Percentiles rank a stretch among this genome's conserved stretches.
phyloP scores from a whole-genome alignment of 2,329 filamentous ascomycete genomes.

The Mycosphaerelloides madeirae region DNA sequence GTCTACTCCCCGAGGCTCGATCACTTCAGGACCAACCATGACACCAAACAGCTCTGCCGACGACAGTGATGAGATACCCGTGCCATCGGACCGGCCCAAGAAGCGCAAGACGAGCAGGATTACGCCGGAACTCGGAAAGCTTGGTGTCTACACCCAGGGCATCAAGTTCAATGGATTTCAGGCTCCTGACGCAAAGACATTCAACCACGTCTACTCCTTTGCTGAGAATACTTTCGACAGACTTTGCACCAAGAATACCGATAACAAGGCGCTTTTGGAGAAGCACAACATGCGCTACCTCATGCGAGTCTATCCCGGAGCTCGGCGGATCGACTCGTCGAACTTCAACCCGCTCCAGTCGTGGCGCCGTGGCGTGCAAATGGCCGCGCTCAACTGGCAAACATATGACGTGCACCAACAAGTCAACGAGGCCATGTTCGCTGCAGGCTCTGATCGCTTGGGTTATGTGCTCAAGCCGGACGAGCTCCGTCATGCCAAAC shows the following conservation, averaged over 20 bases:
- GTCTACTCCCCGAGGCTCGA: slow-evolving; percentile 49
- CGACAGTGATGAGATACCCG: slow-evolving; percentile 65
- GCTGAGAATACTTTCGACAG: slow-evolving; percentile 83
- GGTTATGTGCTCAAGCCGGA: slow-evolving; percentile 93
- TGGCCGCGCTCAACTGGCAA: slow-evolving; percentile 98
- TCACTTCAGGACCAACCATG: slow-evolving; percentile 54
- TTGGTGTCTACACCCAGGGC: slow-evolving; percentile 73
- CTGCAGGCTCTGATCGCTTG: slow-evolving; percentile 75
- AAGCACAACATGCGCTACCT: slow-evolving; percentile 87
- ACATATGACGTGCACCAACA: slow-evolving; percentile 95
- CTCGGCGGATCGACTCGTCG: slow-evolving; percentile 73
- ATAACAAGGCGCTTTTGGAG: slow-evolving; percentile 72
- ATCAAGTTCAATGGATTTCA: slow-evolving; percentile 82
- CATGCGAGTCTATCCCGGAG: slow-evolving; percentile 90
- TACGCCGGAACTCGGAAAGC: slow-evolving; percentile 70
- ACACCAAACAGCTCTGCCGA: slow-evolving; percentile 62
- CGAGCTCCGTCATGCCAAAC: slow-evolving; percentile 64
- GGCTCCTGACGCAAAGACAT: slow-evolving; percentile 71
- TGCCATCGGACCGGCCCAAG: slow-evolving; percentile 55
- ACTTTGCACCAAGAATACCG: slow-evolving; percentile 68
- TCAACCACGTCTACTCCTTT: slow-evolving; percentile 94
- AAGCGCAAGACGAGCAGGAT: slow-evolving; percentile 77
- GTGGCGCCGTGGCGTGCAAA: slow-evolving; percentile 94
- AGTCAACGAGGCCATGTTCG: slow-evolving; percentile 96
- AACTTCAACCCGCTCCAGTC: slow-evolving; percentile 94